phyloP scores from a whole-genome alignment of 2,329 filamentous ascomycete genomes.

The Aspergillus sp. region DNA sequence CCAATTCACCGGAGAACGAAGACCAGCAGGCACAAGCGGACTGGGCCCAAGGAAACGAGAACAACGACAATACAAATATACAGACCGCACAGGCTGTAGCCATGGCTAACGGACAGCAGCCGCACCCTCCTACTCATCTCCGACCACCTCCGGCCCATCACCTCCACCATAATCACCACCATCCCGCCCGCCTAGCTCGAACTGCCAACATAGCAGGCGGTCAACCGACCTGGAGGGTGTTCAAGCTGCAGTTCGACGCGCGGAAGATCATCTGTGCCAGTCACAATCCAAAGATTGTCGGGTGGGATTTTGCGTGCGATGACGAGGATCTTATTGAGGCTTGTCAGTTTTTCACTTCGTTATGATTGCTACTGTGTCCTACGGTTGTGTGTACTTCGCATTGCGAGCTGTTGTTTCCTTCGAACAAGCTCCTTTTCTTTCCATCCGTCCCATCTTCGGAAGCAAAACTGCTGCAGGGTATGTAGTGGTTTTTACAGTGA shows the following conservation, averaged over 20 bases:
- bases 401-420: neutral
- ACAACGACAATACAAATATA: neutral
- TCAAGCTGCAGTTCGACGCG: conserved; percentile 95
- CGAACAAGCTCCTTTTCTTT: too few relatives aligned
- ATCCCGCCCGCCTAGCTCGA: conserved; percentile 2
- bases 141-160: conserved; percentile 10
- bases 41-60: neutral
- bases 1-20: neutral
- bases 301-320: conserved; percentile 93
- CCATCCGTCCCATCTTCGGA: too few relatives aligned
- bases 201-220: neutral
- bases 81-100: neutral
- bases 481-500: too few relatives aligned
- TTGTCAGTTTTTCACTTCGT: conserved; percentile 61
- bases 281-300: conserved; percentile 83
- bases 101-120: neutral
- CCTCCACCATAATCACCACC: conserved; percentile 7
- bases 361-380: conserved; percentile 15
- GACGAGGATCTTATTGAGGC: conserved; percentile 73
- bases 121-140: conserved; percentile 3
- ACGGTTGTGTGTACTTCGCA: neutral
- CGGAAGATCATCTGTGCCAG: conserved; percentile 90
- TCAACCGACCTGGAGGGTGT: conserved; percentile 57
- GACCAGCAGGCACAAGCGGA: neutral
- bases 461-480: too few relatives aligned